phyloP scores from a whole-genome alignment of 805 yeast species.

The Scheffersomyces lignosus region DNA sequence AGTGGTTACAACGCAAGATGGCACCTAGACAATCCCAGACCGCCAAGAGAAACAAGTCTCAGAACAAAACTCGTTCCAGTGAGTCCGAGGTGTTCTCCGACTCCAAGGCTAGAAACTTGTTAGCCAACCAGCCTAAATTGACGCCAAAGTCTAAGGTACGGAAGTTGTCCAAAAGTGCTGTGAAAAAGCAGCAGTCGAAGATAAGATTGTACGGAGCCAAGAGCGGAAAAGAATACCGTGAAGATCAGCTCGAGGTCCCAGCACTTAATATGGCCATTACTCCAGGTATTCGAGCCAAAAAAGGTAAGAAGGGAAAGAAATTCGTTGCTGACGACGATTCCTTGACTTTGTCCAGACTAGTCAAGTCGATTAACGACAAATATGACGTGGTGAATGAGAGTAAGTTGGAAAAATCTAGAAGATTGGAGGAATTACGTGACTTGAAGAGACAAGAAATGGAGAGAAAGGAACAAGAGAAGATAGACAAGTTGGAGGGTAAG shows the following conservation, averaged over 20 bases:
- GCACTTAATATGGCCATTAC: slow-evolving; percentile 75
- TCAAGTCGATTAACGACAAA: slow-evolving; percentile 79
- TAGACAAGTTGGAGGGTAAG: slow-evolving; percentile 68
- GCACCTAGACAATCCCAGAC: slow-evolving; percentile 61
- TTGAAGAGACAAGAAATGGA: slow-evolving; percentile 85
- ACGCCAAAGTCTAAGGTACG: slow-evolving; percentile 58
- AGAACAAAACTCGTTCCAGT: slow-evolving; percentile 55
- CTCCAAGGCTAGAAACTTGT: slow-evolving; percentile 65
- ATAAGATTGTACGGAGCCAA: slow-evolving; percentile 69
- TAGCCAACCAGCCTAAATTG: slow-evolving; percentile 57
- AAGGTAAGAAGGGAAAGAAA: slow-evolving; percentile 87
- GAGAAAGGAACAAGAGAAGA: slow-evolving; percentile 71
- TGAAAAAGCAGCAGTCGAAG: slow-evolving; percentile 66
- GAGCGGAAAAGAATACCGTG: slow-evolving; percentile 59
- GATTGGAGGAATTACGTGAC: slow-evolving; percentile 88
- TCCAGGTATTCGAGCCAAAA: slow-evolving; percentile 76
- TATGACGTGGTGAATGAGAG: slow-evolving; percentile 79
- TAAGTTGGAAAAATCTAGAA: slow-evolving; percentile 84
- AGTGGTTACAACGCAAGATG: too few relatives aligned
- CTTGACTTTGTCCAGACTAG: slow-evolving; percentile 62
- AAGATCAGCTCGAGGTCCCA: slow-evolving; percentile 79
- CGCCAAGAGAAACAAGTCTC: slow-evolving; percentile 54
- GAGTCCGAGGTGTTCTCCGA: slow-evolving; percentile 69
- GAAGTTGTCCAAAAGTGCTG: slow-evolving; percentile 49
- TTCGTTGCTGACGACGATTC: slow-evolving; percentile 71